These are phyloP conservation scores for Apiotrichum laibachii DNA, from an alignment of 1,284 basidiomycete genomes.

Conservation along the genomic window DNA sequence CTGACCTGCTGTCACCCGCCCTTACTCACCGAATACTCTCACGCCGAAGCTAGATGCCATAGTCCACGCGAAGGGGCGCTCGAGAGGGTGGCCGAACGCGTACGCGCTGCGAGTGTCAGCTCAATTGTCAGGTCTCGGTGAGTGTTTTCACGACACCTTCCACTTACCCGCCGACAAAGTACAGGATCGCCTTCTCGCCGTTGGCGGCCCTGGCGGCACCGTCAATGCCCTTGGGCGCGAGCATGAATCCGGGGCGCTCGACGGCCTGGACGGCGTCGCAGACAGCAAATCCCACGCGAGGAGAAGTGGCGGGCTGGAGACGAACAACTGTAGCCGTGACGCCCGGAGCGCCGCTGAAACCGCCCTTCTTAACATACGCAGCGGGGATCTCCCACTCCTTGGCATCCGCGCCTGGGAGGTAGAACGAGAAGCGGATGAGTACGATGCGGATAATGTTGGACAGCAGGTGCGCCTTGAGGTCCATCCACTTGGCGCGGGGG, in stretches of 20 bases:
- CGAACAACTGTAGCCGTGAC: background rate
- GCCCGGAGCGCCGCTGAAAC: background rate
- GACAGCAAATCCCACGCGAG: background rate
- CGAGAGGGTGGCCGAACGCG: constrained; percentile 17
- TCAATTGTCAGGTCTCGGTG: too few relatives aligned
- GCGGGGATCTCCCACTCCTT: background rate
- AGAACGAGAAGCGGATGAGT: background rate
- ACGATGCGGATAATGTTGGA: background rate
- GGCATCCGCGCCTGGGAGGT: background rate
- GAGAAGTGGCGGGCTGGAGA: background rate
- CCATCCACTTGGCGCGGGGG: constrained; percentile 8
- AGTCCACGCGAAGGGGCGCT: constrained; percentile 13
- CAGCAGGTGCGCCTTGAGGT: background rate
- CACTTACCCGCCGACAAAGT: constrained; percentile 24
- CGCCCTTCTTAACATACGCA: background rate
- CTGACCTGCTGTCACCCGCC: too few relatives aligned
- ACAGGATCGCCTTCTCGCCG: constrained; percentile 32
- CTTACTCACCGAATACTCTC: constrained; percentile 14
- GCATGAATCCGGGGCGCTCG: constrained; percentile 19
- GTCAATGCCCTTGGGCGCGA: constrained; percentile 15
- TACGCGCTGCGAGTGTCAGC: constrained; percentile 12
- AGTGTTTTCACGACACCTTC: too few relatives aligned
- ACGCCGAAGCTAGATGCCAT: constrained; percentile 12
- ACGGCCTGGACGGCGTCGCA: background rate
- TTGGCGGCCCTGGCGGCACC: constrained; percentile 15